Base-by-base conservation (phyloP, 1,139 yeast species). In the Entelexis sorbosivorans region DNA sequence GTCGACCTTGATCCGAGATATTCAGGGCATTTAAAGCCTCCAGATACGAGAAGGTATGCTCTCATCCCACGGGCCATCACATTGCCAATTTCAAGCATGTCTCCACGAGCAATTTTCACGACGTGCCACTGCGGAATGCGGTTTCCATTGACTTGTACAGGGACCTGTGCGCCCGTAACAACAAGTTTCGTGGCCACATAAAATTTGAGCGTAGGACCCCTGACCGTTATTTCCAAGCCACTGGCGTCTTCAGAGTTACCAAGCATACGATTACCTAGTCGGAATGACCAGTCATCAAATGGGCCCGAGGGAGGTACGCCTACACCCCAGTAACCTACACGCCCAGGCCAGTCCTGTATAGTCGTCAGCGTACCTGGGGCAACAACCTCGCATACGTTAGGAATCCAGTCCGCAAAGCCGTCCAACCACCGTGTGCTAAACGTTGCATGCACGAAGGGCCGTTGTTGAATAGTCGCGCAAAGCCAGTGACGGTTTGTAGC, bases 261-360 rank as follows among this genome's bases (percentile, higher is more conserved):
- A 50, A 91, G 96, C 64, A 85, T 79, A 64, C 83, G 73, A 71
- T 91, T 89, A 33, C 95, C 96, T 56, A 87, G 66, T 64, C 96
- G 76, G 72, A 88, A 88, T 2, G 96, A 80, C 62, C 81, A 88
- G 56, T 82, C 79, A 69, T 91, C 97, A 97, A 91, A 91, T 57
- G 97, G 96, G 45, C 98, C 98, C 35, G 96, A 86, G 11, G 97
- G 97, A 31, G 98, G 98, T 52, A 91, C 96, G 66, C 98, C 98
- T 52, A 70, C 73, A 63, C 82, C 76, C 97, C 97, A 91, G 66
- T 82, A 77, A 13, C 89, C 84, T 55, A 73, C 73, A 72, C 97
- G 81, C 54, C 97, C 97, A 13, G 97, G 97, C 65, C 79, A 89
- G 67, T 89, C 97, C 71, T 91, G 97, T 48, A 89, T 91, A 3